phyloP scores from a whole-genome alignment of 306 rosid species.

The Quercus parvula region DNA sequence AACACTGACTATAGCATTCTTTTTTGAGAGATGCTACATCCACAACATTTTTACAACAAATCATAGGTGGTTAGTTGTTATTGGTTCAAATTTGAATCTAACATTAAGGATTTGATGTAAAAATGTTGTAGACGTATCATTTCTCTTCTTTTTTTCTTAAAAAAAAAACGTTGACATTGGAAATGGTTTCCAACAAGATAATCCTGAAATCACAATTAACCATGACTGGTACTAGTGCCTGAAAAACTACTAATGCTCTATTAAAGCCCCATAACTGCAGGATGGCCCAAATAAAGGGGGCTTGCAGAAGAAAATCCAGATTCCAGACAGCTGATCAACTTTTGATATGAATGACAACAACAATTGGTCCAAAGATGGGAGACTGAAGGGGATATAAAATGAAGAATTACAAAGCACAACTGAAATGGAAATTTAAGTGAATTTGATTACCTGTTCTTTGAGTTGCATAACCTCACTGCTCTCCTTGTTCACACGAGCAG shows the following conservation, averaged over 20 bases:
- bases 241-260: neutral
- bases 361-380: neutral
- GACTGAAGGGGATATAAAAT: neutral
- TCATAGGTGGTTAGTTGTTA: too few relatives aligned
- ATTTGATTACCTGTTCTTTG: slow-evolving; percentile 62
- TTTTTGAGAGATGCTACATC: too few relatives aligned
- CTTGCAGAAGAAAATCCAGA: neutral
- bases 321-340: too few relatives aligned
- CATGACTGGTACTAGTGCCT: neutral
- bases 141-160: neutral
- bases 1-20: neutral
- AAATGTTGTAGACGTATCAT: too few relatives aligned
- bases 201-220: neutral
- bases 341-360: too few relatives aligned
- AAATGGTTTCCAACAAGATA: neutral
- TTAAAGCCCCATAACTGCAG: neutral
- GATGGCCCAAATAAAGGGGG: neutral
- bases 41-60: too few relatives aligned
- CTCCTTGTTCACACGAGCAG: slow-evolving; percentile 73
- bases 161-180: neutral
- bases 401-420: neutral
- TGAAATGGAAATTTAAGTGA: neutral
- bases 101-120: too few relatives aligned
- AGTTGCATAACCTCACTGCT: slow-evolving; percentile 79
- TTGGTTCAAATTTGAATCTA: too few relatives aligned